Conservation (phyloP, 169 alveolate species). For the Plasmodium vinckei region DNA sequence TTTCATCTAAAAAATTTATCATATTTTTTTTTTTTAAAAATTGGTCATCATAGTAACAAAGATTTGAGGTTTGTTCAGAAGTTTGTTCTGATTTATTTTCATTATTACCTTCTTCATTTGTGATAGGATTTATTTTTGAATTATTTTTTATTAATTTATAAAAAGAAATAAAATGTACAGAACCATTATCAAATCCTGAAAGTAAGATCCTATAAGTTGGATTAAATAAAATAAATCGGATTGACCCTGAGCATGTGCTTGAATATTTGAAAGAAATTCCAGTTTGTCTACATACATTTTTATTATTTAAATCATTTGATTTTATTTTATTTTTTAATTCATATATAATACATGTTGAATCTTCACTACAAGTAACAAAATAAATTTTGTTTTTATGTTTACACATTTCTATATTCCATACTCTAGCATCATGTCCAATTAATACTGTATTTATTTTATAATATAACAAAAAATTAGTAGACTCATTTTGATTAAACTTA, state of each 20-base stretch:
- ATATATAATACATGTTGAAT: conserved; percentile 47
- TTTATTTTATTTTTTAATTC: not conserved
- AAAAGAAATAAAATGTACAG: not conserved
- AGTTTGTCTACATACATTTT: conserved; percentile 15
- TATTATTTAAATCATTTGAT: not conserved
- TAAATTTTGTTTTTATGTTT: conserved; percentile 11
- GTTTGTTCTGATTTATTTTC: not conserved
- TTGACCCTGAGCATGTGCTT: conserved; percentile 39
- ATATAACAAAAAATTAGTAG: not conserved
- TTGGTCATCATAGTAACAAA: not conserved
- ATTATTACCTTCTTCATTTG: not conserved
- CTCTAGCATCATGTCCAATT: conserved; percentile 62
- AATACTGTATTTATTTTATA: conserved; percentile 22
- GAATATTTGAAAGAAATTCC: conserved; percentile 20
- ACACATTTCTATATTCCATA: conserved; percentile 73
- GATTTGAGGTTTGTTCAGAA: not conserved
- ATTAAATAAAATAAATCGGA: conserved; percentile 1
- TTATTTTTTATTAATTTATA: too few relatives aligned
- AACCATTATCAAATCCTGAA: not conserved
- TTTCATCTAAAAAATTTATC: conserved; percentile 10
- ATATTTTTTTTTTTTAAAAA: conserved; percentile 11
- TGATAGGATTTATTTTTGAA: not conserved
- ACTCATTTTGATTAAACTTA: not conserved
- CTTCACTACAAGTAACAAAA: conserved; percentile 73
- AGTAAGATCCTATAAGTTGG: not conserved